Conservation (phyloP, 2,329 filamentous ascomycete species). For the Colletotrichum sp. region DNA sequence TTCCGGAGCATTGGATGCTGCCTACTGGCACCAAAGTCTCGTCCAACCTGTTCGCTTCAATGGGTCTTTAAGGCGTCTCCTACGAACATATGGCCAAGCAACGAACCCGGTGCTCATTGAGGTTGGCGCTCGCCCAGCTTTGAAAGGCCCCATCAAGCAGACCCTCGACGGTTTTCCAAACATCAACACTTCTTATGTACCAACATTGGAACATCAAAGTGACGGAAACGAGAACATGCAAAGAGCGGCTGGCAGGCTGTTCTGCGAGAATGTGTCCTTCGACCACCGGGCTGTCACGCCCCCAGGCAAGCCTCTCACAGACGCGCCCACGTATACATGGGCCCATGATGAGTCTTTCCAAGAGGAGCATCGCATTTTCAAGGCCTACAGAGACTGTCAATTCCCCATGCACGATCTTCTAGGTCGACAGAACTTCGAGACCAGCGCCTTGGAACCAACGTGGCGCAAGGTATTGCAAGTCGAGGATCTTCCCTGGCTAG, state of each 20-base stretch:
- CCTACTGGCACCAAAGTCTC: slow-evolving; percentile 51
- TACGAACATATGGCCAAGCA: neutral
- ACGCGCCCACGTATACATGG: neutral
- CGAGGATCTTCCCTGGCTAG: neutral
- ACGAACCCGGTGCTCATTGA: slow-evolving; percentile 15
- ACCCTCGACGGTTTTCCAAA: neutral
- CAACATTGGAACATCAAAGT: neutral
- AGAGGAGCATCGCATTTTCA: neutral
- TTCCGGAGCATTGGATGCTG: neutral
- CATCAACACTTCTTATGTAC: neutral
- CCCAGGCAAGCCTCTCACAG: neutral
- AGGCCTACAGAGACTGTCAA: neutral
- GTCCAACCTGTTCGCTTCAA: slow-evolving; percentile 47
- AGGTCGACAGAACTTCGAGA: neutral
- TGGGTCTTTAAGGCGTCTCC: slow-evolving; percentile 3
- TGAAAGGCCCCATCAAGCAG: slow-evolving; percentile 22
- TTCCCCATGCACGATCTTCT: neutral
- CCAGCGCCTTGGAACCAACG: neutral
- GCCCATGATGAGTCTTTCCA: neutral
- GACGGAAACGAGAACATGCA: neutral
- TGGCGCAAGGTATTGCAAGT: neutral
- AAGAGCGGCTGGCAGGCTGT: neutral
- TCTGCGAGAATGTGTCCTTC: neutral
- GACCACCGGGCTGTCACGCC: slow-evolving; percentile 7
- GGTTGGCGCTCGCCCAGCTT: slow-evolving; percentile 24